phyloP scores from a whole-genome alignment of 768 basidiomycete species.

The Termitomyces sp. region DNA sequence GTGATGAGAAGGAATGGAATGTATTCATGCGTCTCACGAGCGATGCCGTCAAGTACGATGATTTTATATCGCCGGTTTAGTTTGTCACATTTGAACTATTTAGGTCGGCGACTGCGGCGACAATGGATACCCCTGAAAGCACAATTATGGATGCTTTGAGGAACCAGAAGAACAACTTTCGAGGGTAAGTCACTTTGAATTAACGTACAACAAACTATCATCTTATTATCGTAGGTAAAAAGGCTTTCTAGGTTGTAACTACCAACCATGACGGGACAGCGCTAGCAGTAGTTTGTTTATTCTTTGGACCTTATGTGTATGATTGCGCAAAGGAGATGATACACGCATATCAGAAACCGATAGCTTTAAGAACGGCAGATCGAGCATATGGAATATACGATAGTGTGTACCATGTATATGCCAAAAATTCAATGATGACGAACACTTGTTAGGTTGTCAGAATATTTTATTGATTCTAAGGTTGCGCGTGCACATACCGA shows the following conservation, averaged over 20 bases:
- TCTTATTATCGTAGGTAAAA: slow-evolving; percentile 1
- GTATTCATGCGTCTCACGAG: slow-evolving; percentile 83
- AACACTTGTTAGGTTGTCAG: slow-evolving; percentile 48
- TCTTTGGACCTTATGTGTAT: background rate
- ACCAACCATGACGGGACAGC: background rate
- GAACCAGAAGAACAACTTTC: slow-evolving; percentile 79
- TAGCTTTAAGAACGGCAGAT: slow-evolving; percentile 57
- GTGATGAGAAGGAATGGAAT: slow-evolving; percentile 93
- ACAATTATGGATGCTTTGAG: slow-evolving; percentile 71
- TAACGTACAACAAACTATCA: background rate
- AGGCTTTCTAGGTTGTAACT: slow-evolving; percentile 4
- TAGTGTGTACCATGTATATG: slow-evolving; percentile 84
- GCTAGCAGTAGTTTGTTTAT: background rate
- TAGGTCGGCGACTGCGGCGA: slow-evolving; percentile 46
- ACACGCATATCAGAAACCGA: slow-evolving; percentile 37
- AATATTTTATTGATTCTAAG: slow-evolving; percentile 6
- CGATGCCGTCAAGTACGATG: slow-evolving; percentile 55
- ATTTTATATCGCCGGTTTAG: background rate
- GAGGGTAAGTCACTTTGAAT: slow-evolving; percentile 27
- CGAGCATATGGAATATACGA: slow-evolving; percentile 93
- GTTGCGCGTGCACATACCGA: slow-evolving; percentile 41
- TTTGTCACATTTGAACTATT: background rate
- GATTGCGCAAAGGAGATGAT: background rate
- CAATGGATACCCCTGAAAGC: slow-evolving; percentile 36
- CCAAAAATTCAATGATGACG: slow-evolving; percentile 87